Conservation (phyloP, 352 stramenopile species). For the Phytophthora podocarpi region DNA sequence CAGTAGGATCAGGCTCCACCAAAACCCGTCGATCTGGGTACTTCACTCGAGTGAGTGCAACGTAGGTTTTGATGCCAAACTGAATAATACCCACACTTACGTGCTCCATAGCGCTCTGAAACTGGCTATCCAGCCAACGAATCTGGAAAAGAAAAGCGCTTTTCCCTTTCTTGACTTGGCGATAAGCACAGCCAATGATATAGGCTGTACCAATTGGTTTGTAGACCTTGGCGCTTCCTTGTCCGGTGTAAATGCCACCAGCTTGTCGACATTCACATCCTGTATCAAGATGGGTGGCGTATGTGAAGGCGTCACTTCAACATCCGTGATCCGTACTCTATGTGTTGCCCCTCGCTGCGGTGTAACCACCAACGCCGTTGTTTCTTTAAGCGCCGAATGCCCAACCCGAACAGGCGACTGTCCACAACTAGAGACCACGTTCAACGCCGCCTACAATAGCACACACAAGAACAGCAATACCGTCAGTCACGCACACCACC, state of each 20-base stretch:
- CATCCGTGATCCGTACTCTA: too few species aligned
- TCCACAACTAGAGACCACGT: too few species aligned
- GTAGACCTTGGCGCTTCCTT: constrained; percentile 1
- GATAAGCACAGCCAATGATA: constrained; percentile 3
- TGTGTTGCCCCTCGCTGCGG: too few species aligned
- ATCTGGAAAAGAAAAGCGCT: constrained; percentile 5
- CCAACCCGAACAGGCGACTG: too few species aligned
- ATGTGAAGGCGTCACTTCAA: background rate
- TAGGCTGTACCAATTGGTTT: background rate
- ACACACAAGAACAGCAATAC: too few species aligned
- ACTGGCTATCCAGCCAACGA: constrained; percentile 6
- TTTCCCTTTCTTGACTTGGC: background rate
- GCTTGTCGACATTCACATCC: background rate
- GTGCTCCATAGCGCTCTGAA: background rate
- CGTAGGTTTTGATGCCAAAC: background rate
- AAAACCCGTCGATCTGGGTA: too few species aligned
- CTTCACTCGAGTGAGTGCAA: background rate
- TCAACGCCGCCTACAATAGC: too few species aligned
- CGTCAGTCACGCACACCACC: too few species aligned
- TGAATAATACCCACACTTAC: too few species aligned
- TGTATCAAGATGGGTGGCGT: background rate
- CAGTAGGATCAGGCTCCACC: too few species aligned
- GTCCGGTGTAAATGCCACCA: background rate
- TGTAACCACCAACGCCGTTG: too few species aligned
- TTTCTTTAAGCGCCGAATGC: too few species aligned